phyloP scores from a whole-genome alignment of 176 grass and related monocot genomes.

The Oryza nivara region DNA sequence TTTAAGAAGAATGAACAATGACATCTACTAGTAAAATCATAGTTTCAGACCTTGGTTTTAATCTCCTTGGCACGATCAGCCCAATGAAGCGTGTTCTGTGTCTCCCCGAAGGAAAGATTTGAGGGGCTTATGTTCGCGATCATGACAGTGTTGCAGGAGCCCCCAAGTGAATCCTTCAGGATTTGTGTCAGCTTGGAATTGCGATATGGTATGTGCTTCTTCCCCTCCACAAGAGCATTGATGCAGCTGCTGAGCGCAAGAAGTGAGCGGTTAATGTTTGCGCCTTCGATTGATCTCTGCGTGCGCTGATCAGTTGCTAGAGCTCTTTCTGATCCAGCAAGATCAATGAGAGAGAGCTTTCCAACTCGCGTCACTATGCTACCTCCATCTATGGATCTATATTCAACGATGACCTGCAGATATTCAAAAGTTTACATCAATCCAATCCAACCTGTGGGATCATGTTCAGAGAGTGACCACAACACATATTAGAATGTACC shows the following conservation, averaged over 20 bases:
- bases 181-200: constrained; percentile 97
- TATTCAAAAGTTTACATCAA: constrained; percentile 29
- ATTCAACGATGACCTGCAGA: constrained; percentile 82
- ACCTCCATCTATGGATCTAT: constrained; percentile 63
- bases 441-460: background rate
- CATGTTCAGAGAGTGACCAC: background rate
- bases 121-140: constrained; percentile 91
- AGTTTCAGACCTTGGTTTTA: constrained; percentile 73
- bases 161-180: constrained; percentile 96
- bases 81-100: constrained; percentile 98
- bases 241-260: constrained; percentile 93
- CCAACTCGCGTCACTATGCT: constrained; percentile 58
- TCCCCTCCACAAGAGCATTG: constrained; percentile 95
- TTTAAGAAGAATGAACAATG: constrained; percentile 10
- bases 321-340: constrained; percentile 97
- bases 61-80: constrained; percentile 99
- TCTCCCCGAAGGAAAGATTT: constrained; percentile 78
- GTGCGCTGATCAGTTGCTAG: constrained; percentile 86
- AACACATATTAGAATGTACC: constrained; percentile 46
- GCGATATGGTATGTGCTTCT: constrained; percentile 92
- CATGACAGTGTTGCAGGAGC: constrained; percentile 92
- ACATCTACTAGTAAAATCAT: constrained; percentile 11
- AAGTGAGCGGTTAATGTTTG: constrained; percentile 95
- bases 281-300: constrained; percentile 82
- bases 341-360: constrained; percentile 92